These are phyloP conservation scores for Jatropha curcas DNA, from an alignment of 345 rosid genomes.

Conservation along the genomic window DNA sequence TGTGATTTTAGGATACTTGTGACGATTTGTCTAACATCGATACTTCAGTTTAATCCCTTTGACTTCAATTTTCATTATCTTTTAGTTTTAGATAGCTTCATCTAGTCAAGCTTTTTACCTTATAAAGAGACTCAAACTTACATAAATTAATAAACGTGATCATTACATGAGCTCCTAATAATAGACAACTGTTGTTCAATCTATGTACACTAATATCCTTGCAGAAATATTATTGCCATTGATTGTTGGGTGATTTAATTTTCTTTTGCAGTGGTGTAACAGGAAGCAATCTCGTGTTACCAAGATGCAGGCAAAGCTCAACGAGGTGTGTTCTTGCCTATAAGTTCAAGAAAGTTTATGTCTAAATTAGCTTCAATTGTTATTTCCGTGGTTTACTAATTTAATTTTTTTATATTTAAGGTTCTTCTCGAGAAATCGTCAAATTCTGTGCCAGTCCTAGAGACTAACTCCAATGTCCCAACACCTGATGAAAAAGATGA, in stretches of 20 bases:
- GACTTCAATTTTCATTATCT: background rate
- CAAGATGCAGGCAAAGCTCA: constrained; percentile 52
- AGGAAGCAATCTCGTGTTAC: constrained; percentile 42
- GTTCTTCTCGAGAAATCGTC: constrained; percentile 49
- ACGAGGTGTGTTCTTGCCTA: constrained; percentile 48
- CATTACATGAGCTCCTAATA: background rate
- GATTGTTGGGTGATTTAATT: constrained; percentile 3
- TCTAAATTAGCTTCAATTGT: background rate
- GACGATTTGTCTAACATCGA: background rate
- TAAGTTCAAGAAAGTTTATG: background rate
- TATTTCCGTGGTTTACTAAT: background rate
- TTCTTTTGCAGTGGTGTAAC: constrained; percentile 38
- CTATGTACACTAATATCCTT: background rate
- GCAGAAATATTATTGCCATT: background rate
- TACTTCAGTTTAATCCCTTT: background rate
- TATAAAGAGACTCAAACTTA: background rate
- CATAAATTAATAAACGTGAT: background rate
- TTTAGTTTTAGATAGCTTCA: background rate
- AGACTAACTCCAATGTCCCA: constrained; percentile 25
- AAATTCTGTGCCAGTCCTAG: constrained; percentile 45
- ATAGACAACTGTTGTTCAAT: background rate
- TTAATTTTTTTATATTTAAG: constrained; percentile 31
- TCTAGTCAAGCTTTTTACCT: background rate
- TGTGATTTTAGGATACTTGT: background rate
- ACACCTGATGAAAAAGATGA: constrained; percentile 40